These are phyloP conservation scores for Tarenaya hassleriana DNA, from an alignment of 345 rosid species.

Conservation along the genomic window DNA sequence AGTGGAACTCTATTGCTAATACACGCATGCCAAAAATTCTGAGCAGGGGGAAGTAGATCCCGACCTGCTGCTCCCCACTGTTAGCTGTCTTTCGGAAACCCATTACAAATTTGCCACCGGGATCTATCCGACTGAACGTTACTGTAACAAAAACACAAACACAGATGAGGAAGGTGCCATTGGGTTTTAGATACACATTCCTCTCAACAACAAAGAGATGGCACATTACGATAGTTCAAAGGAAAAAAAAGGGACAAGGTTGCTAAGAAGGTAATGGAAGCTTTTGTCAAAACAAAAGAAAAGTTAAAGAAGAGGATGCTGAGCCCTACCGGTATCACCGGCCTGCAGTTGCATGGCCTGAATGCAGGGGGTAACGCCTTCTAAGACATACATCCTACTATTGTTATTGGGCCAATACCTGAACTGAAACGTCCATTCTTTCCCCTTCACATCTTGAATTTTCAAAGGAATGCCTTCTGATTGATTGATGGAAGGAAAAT, in stretches of 20 bases:
- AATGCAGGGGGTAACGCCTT: slow-evolving; percentile 98
- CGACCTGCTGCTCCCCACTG: slow-evolving; percentile 49
- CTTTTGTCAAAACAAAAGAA: slow-evolving; percentile 7
- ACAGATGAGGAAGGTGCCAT: slow-evolving; percentile 7
- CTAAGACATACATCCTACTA: slow-evolving; percentile 99
- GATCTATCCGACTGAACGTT: slow-evolving; percentile 77
- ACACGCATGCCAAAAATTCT: neutral
- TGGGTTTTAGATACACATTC: neutral
- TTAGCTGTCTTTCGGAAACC: slow-evolving; percentile 71
- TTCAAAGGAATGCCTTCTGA: slow-evolving; percentile 95
- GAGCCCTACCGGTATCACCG: slow-evolving; percentile 79
- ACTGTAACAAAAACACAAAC: slow-evolving; percentile 37
- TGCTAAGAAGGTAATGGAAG: neutral
- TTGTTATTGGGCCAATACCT: slow-evolving; percentile 99
- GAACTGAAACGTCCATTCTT: slow-evolving; percentile 98
- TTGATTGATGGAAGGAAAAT: slow-evolving; percentile 95
- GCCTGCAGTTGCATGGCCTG: slow-evolving; percentile 99
- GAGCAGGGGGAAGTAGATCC: slow-evolving; percentile 3
- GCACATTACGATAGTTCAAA: too few species aligned
- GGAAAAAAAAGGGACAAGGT: too few species aligned
- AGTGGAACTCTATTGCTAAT: neutral
- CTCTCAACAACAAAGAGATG: too few species aligned
- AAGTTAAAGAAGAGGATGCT: slow-evolving; percentile 2
- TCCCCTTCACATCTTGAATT: slow-evolving; percentile 92
- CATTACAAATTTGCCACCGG: slow-evolving; percentile 69